These are phyloP conservation scores for Phytopythium kandeliae DNA, from an alignment of 352 stramenopile genomes.

Conservation along the genomic window DNA sequence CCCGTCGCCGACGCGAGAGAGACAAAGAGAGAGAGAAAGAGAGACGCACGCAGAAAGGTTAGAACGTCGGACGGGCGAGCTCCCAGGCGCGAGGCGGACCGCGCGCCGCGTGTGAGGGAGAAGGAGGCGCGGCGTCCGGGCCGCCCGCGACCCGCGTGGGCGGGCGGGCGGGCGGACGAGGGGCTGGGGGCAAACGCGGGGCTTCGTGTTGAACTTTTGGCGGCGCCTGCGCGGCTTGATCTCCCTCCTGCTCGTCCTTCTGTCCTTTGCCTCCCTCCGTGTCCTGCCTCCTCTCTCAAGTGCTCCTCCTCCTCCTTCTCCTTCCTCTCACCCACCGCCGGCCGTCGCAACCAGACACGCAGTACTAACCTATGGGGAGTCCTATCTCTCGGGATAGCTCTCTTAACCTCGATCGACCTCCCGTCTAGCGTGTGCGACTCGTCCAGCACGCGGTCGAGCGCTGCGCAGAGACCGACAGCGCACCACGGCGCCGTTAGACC, in stretches of 20 bases:
- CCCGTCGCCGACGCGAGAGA: too few species aligned
- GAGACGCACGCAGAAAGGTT: neutral
- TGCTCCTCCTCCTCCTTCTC: constrained; percentile 16
- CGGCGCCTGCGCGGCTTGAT: constrained; percentile 4
- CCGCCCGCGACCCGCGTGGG: too few species aligned
- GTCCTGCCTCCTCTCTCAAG: constrained; percentile 13
- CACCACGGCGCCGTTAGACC: neutral
- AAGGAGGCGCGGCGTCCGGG: constrained; percentile 19
- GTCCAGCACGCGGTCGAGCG: constrained; percentile 76
- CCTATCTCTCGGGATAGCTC: constrained; percentile 85
- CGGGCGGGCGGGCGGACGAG: constrained; percentile 15
- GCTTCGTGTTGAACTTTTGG: constrained; percentile 27
- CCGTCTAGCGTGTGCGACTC: constrained; percentile 89
- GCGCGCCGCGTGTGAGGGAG: constrained; percentile 27
- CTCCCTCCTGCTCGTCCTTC: constrained; percentile 1
- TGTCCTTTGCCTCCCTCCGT: constrained; percentile 5
- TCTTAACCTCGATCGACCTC: constrained; percentile 90
- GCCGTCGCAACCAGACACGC: neutral
- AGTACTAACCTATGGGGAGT: constrained; percentile 77
- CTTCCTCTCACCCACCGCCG: constrained; percentile 14
- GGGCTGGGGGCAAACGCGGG: constrained; percentile 2
- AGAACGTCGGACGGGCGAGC: neutral
- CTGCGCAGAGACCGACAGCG: constrained; percentile 20
- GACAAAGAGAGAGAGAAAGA: too few species aligned
- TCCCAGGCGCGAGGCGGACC: constrained; percentile 13